A percentile compares a stretch with the other conserved stretches of the same genome.
Evolutionary conservation across 2,329 filamentous ascomycete genomes (phyloP).

Genomic region (Colletotrichum sp.): DNA sequence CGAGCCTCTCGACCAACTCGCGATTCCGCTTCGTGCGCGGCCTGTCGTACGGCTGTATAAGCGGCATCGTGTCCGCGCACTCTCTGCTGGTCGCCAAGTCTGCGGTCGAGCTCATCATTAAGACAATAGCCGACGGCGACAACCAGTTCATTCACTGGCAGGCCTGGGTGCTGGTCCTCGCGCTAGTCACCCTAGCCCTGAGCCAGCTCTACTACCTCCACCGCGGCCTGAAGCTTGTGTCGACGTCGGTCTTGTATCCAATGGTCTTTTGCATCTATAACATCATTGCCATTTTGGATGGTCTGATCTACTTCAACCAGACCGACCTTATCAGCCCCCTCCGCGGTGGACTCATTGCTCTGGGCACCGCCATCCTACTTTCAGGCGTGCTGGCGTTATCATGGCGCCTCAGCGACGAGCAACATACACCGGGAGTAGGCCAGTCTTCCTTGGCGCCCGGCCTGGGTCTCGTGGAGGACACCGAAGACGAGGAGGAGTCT

Average conservation of each 20-base stretch:
- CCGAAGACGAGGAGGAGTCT: conserved; percentile 64
- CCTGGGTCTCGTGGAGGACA: conserved; percentile 79
- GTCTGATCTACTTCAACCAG: conserved; percentile 95
- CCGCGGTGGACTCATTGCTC: conserved; percentile 79
- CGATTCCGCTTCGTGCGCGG: conserved; percentile 80
- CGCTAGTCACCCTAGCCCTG: conserved; percentile 80
- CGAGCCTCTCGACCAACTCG: conserved; percentile 61
- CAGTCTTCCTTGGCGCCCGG: conserved; percentile 81
- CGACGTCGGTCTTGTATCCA: conserved; percentile 93
- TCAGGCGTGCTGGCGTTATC: conserved; percentile 89
- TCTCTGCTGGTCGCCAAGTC: conserved; percentile 94
- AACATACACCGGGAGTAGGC: conserved; percentile 63
- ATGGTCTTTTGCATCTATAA: conserved; percentile 99
- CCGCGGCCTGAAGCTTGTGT: conserved; percentile 90
- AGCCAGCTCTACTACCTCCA: conserved; percentile 96
- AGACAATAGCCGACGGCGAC: conserved; percentile 80
- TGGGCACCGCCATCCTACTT: conserved; percentile 87
- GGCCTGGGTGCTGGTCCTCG: conserved; percentile 88
- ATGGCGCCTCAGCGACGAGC: conserved; percentile 87
- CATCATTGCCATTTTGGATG: conserved; percentile 96
- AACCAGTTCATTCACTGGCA: conserved; percentile 98
- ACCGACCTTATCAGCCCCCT: conserved; percentile 77
- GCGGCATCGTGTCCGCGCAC: conserved; percentile 93
- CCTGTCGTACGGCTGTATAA: conserved; percentile 86
- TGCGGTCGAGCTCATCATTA: conserved; percentile 90